Evolutionary conservation across 257 asterid species (phyloP), one percentile per base, ranked within the genome.

Genomic region (Jacaranda copaia): DNA sequence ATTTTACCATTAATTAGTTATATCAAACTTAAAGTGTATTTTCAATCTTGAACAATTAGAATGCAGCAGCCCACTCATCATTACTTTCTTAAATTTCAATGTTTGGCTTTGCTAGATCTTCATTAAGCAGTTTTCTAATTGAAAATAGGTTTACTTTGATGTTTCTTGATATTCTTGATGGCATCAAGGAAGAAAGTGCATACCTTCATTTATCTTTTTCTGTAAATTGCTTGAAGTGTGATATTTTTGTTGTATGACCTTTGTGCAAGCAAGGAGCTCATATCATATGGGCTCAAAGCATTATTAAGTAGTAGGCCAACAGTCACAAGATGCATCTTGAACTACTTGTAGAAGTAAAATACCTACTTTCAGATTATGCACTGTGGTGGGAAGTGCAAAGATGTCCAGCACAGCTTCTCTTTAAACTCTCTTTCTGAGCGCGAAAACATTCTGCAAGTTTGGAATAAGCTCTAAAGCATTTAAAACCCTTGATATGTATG

Each of bases 151-250:
- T 49, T 8, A n/a, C 35, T 38, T 63, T 59, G 75, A 43, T 36
- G n/a, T n/a, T n/a, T 51, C 43, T 69, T 39, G 19, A 38, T 45
- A 42, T 66, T 70, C 78, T 64, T 32, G 69, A 63, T 65, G 38
- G 46, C 43, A 43, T 43, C 19, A n/a, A 2, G 48, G 56, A 52
- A 35, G 59, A 77, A 46, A 8, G 16, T 69, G 38, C 65, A 76
- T 18, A 5, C 63, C 51, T 42, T 70, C 18, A 8, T 45, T 60
- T 51, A 40, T 13, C 43, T 42, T 32, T 49, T 45, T 20, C 39
- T 48, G 51, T 61, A 57, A 55, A 53, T 66, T 36, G 62, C n/a
- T 55, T 67, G 11, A 58, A 32, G 7, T 9, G 5, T 38, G 64
- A 14, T 11, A 49, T 35, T 35, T 8, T 12, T 66, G 43, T 49